phyloP scores from a whole-genome alignment of 1,284 basidiomycete species.

The Ganoderma leucocontextum region DNA sequence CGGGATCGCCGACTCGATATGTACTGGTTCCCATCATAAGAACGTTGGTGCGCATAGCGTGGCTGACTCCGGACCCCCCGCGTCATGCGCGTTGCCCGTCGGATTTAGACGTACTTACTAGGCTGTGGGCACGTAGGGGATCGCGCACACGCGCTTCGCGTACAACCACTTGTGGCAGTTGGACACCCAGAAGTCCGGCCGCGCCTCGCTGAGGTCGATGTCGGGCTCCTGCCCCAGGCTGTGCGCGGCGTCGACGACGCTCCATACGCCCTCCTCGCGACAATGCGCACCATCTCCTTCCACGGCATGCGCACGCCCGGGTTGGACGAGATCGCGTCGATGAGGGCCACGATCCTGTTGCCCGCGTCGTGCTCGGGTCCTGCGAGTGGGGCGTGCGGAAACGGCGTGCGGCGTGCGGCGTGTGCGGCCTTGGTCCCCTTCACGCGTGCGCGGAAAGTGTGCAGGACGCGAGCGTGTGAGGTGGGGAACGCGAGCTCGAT shows the following conservation, averaged over 20 bases:
- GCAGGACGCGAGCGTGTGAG: conserved; percentile 65
- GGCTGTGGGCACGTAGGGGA: conserved; percentile 82
- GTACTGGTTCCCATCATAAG: conserved; percentile 85
- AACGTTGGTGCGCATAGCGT: too few relatives aligned
- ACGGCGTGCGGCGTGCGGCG: conserved; percentile 37
- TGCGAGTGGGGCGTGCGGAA: conserved; percentile 35
- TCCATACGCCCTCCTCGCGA: conserved; percentile 71
- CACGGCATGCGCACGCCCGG: conserved; percentile 84
- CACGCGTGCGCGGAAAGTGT: conserved; percentile 56
- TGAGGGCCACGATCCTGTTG: conserved; percentile 70
- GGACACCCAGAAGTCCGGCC: conserved; percentile 86
- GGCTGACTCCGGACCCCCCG: too few relatives aligned
- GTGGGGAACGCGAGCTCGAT: conserved; percentile 54
- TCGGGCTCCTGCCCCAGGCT: conserved; percentile 68
- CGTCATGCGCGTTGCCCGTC: too few relatives aligned
- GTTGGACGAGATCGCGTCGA: conserved; percentile 79
- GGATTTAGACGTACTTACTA: too few relatives aligned
- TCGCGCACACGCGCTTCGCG: conserved; percentile 74
- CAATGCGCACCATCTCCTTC: conserved; percentile 79
- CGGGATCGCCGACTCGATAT: conserved; percentile 80
- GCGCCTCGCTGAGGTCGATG: conserved; percentile 64
- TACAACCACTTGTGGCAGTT: conserved; percentile 90
- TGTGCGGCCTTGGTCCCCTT: conserved; percentile 43
- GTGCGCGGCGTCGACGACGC: conserved; percentile 87
- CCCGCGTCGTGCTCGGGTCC: conserved; percentile 2